Conservation (phyloP, 2,329 filamentous ascomycete genomes). For the Aspergillus felis region DNA sequence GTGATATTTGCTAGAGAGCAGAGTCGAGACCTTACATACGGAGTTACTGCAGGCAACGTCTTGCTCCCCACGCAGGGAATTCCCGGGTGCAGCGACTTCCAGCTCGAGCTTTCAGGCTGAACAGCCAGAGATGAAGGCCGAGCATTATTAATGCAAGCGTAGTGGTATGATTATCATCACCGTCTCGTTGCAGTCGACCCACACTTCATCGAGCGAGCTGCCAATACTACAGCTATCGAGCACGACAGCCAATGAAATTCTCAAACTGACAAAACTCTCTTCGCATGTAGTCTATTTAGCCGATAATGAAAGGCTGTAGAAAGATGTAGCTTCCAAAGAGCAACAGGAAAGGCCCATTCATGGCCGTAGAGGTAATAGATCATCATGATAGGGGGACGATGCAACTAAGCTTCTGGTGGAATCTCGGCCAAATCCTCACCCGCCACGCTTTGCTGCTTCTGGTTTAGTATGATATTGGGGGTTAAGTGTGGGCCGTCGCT, state of each 20-base stretch:
- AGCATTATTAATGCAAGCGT: neutral
- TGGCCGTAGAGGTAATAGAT: neutral
- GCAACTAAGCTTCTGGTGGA: neutral
- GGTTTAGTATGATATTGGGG: neutral
- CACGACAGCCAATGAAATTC: neutral
- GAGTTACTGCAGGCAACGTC: neutral
- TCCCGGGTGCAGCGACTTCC: neutral
- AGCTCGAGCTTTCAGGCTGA: neutral
- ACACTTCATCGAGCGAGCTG: no score
- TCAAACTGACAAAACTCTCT: neutral
- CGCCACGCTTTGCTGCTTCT: neutral
- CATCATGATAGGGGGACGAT: neutral
- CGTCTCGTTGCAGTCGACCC: no score
- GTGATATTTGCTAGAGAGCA: neutral
- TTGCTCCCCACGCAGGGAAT: neutral
- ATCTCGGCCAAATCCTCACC: neutral
- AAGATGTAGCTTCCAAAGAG: neutral
- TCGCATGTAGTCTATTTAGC: neutral
- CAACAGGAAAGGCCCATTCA: neutral
- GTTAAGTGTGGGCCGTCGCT: no score
- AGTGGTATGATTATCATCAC: neutral
- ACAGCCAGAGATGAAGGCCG: neutral
- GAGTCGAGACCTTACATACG: neutral
- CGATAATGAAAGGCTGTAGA: neutral
- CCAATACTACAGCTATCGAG: neutral